Evolutionary conservation across 139 green algal genomes (phyloP), one percentile per base, ranked within the genome.

Genomic region (Tetraselmis striata): DNA sequence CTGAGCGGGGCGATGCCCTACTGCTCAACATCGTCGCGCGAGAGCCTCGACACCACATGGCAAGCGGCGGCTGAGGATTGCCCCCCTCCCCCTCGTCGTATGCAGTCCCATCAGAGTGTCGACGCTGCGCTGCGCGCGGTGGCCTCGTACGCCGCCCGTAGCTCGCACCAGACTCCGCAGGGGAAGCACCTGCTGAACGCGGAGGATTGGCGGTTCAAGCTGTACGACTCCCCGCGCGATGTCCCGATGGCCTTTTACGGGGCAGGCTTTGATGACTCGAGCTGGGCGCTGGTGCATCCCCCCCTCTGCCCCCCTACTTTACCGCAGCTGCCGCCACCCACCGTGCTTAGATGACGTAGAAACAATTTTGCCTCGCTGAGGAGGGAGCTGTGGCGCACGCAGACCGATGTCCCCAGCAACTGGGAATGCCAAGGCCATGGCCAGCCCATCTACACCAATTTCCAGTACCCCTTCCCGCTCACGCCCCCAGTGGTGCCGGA

Each of bases 401-500:
- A 96, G 93, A 91, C 98, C 30, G 31, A 78, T 0, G 94, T 99
- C 26, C 96, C 96, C 0, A 82, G 86, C 75, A 97, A 95, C 81
- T 98, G 94, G 93, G 94, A 99, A 86, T 92, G 88, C 59, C 82
- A 94, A 59, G 96, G 96, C 28, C 87, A 91, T 67, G 93, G 95
- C 32, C 89, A 78, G 2, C 96, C 96, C 23, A 96, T 98, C 84
- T 99, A 99, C 87, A 96, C 94, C 27, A 99, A 99, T 84, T 95
- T 97, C 32, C 80, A 92, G 1, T 99, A 99, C 87, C 95, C 96
- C 26, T 98, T 98, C 59, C 92, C 93, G 11, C 78, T 97, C 2
- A 87, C 94, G 78, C 95, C 96, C 5, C 96, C 96, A 2, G 92
- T 87, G 75, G 94, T 98, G 28, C 94, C 94, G 0, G 79, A 87